Percentiles rank a stretch among this genome's conserved stretches.
Conservation (phyloP, 768 basidiomycete genomes). For the Rhodocollybia butyracea region DNA sequence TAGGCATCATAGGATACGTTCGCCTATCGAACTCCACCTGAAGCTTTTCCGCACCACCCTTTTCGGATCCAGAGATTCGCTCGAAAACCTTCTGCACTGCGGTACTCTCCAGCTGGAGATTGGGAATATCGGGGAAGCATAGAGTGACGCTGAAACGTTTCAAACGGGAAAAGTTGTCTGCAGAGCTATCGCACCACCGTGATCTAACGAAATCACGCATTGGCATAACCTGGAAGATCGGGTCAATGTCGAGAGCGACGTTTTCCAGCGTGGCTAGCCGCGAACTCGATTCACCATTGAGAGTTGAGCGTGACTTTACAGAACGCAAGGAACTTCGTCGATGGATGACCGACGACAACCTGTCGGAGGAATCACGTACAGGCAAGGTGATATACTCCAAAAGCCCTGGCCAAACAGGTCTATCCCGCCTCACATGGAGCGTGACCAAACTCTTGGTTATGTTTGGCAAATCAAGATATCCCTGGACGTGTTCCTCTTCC, state of each 20-base stretch:
- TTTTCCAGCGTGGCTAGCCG: neutral
- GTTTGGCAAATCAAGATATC: neutral
- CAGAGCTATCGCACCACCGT: neutral
- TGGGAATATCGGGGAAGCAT: constrained; percentile 1
- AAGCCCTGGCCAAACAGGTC: neutral
- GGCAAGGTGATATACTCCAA: constrained; percentile 3
- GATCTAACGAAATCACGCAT: neutral
- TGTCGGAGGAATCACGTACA: neutral
- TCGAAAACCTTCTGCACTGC: neutral
- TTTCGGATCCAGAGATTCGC: neutral
- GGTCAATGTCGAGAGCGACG: constrained; percentile 5
- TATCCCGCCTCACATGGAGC: neutral
- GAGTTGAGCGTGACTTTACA: neutral
- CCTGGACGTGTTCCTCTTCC: constrained; percentile 1
- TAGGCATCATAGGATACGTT: constrained; percentile 2
- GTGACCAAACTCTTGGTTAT: neutral
- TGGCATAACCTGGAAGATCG: neutral
- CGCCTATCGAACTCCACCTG: neutral
- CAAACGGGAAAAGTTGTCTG: neutral
- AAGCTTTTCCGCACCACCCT: neutral
- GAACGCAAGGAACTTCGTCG: neutral
- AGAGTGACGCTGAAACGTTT: neutral
- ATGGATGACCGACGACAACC: neutral
- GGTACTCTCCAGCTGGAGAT: neutral
- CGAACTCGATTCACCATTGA: neutral